Percentiles rank a stretch among this genome's conserved stretches.
These are phyloP conservation scores for Zygnema circumcarinatum DNA, from an alignment of 139 green algal genomes.

Conservation along the genomic window DNA sequence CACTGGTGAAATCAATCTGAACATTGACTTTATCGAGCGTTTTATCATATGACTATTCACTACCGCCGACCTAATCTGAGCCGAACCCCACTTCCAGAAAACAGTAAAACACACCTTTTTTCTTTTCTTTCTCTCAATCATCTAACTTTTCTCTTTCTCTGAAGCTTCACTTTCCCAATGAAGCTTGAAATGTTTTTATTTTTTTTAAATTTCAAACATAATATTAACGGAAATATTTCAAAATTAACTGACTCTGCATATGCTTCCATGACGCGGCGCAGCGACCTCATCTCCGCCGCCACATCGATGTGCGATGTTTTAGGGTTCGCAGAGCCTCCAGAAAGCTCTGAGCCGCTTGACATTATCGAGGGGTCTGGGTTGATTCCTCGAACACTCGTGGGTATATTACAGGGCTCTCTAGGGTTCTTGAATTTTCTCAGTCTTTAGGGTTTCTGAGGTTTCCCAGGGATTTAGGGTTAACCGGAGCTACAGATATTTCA, in stretches of 20 bases:
- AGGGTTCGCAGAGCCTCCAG: no score
- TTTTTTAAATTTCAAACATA: background rate
- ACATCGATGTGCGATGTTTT: slow-evolving; percentile 22
- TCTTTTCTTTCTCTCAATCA: no score
- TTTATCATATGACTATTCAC: no score
- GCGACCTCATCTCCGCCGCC: slow-evolving; percentile 54
- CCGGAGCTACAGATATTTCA: background rate
- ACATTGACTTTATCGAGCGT: no score
- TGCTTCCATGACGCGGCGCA: slow-evolving; percentile 41
- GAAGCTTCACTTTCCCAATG: no score
- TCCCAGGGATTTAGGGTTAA: background rate
- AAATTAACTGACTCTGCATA: slow-evolving; percentile 35
- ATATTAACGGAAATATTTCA: background rate
- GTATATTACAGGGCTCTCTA: background rate
- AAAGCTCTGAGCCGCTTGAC: no score
- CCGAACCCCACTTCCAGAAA: background rate
- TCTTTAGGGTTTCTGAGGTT: background rate
- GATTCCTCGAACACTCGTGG: background rate
- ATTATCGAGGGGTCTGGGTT: background rate
- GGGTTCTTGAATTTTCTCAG: background rate
- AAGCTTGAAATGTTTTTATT: background rate
- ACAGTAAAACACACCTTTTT: background rate
- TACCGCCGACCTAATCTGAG: background rate
- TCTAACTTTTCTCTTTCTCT: no score
- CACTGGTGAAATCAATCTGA: background rate